Conservation (phyloP, 108 stramenopile genomes). For the Nannochloropsis oceanica region DNA sequence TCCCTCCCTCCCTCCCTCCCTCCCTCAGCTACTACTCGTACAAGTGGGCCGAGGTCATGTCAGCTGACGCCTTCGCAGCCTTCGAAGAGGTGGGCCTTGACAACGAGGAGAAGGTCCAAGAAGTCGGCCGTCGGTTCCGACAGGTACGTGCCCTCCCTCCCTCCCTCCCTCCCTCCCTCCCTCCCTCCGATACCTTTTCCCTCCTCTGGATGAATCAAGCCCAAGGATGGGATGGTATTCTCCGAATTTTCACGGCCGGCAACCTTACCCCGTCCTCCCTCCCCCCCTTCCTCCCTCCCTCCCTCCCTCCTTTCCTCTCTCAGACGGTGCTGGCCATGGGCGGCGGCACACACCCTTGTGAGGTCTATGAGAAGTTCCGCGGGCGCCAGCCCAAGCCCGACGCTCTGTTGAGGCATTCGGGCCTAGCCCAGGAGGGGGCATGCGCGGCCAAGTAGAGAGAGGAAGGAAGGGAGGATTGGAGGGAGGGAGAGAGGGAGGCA, state of each 20-base stretch:
- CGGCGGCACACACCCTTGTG: constrained; percentile 37
- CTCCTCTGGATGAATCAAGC: neutral
- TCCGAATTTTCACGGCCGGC: neutral
- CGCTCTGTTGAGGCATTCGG: constrained; percentile 83
- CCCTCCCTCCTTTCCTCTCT: neutral
- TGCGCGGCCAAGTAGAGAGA: neutral
- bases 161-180: neutral
- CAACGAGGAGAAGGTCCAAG: constrained; percentile 68
- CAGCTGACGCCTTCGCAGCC: constrained; percentile 89
- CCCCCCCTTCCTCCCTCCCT: neutral
- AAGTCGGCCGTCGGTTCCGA: constrained; percentile 68
- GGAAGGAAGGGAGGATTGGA: neutral
- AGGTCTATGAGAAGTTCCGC: constrained; percentile 85
- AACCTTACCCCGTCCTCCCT: too few species aligned
- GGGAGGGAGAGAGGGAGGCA: neutral
- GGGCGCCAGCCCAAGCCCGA: constrained; percentile 86
- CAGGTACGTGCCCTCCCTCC: neutral
- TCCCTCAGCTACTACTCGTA: constrained; percentile 75
- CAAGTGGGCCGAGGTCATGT: constrained; percentile 97
- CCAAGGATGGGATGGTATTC: neutral
- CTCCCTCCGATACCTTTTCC: neutral
- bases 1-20: neutral
- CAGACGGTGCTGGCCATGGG: constrained; percentile 36
- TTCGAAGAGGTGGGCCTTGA: constrained; percentile 96
- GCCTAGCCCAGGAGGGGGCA: constrained; percentile 41